These are phyloP conservation scores for Decorospora gaudefroyi DNA, from an alignment of 2,329 filamentous ascomycete genomes.

Conservation along the genomic window DNA sequence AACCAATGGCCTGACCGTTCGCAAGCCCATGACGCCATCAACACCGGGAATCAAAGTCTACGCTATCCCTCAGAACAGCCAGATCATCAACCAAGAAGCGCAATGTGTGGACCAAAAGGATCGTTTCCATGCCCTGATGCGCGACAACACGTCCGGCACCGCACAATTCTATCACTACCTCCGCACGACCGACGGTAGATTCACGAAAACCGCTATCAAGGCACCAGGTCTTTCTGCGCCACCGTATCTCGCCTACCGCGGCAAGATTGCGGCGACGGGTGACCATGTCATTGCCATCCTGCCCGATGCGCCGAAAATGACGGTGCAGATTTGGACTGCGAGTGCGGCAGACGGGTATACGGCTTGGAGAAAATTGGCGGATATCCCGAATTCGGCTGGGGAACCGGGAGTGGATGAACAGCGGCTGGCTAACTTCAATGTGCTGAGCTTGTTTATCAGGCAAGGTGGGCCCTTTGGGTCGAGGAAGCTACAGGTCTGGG, in stretches of 20 bases:
- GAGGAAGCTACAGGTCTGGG: constrained; percentile 45
- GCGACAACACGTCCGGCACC: constrained; percentile 47
- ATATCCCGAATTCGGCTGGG: constrained; percentile 38
- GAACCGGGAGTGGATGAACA: constrained; percentile 43
- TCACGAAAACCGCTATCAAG: constrained; percentile 41
- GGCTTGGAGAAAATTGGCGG: constrained; percentile 40
- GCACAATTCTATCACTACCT: constrained; percentile 43
- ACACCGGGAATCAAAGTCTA: constrained; percentile 53
- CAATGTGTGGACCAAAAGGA: constrained; percentile 54
- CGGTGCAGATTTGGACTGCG: constrained; percentile 36
- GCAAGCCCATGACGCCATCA: constrained; percentile 50
- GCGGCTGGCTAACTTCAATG: constrained; percentile 27
- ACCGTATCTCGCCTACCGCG: constrained; percentile 41
- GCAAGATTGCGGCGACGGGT: constrained; percentile 36
- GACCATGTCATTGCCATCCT: constrained; percentile 39
- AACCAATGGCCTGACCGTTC: constrained; percentile 45
- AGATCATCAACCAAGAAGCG: constrained; percentile 58
- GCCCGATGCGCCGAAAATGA: constrained; percentile 38
- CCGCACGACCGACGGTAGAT: constrained; percentile 32
- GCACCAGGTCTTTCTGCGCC: constrained; percentile 35
- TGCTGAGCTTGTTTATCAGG: constrained; percentile 43
- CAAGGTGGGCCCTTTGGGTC: constrained; percentile 42
- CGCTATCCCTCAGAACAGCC: constrained; percentile 52
- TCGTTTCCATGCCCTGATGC: constrained; percentile 56
- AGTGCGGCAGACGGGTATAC: constrained; percentile 34